Evolutionary conservation across 441 rosid species (phyloP).

Genomic region (Kokia cookei): DNA sequence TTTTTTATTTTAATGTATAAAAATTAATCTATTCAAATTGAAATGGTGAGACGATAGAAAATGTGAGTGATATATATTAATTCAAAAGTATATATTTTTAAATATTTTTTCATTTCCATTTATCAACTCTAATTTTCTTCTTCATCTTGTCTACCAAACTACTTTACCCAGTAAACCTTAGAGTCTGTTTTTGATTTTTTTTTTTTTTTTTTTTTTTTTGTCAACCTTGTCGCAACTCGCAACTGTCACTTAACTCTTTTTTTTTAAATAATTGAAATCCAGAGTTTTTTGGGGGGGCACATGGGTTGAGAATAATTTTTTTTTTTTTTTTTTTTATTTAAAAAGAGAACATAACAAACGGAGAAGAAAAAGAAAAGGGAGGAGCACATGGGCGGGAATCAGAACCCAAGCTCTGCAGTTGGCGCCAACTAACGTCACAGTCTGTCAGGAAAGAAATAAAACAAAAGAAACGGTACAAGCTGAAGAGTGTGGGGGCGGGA

Average conservation of each 20-base stretch:
- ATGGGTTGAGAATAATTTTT: background rate
- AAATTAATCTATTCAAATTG: too few relatives aligned
- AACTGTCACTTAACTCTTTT: too few relatives aligned
- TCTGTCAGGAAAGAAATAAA: background rate
- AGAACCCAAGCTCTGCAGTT: slow-evolving; percentile 14
- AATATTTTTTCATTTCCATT: too few relatives aligned
- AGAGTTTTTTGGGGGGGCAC: background rate
- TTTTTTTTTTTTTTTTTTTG: too few relatives aligned
- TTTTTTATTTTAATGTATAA: too few relatives aligned
- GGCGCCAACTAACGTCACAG: slow-evolving; percentile 19
- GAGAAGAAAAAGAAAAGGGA: background rate
- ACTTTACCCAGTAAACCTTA: too few relatives aligned
- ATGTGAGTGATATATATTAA: too few relatives aligned
- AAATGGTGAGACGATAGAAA: accelerated
- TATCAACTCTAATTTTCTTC: too few relatives aligned
- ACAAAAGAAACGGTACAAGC: background rate
- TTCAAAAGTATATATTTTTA: too few relatives aligned
- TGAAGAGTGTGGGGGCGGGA: background rate
- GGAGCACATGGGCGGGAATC: slow-evolving; percentile 21
- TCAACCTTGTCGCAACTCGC: too few relatives aligned
- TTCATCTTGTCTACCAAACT: too few relatives aligned
- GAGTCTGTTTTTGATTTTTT: too few relatives aligned
- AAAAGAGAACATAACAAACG: background rate
- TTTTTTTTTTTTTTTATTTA: background rate
- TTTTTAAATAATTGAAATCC: background rate